Base-by-base conservation (phyloP, 768 basidiomycete genomes). In the Inosperma sp. region DNA sequence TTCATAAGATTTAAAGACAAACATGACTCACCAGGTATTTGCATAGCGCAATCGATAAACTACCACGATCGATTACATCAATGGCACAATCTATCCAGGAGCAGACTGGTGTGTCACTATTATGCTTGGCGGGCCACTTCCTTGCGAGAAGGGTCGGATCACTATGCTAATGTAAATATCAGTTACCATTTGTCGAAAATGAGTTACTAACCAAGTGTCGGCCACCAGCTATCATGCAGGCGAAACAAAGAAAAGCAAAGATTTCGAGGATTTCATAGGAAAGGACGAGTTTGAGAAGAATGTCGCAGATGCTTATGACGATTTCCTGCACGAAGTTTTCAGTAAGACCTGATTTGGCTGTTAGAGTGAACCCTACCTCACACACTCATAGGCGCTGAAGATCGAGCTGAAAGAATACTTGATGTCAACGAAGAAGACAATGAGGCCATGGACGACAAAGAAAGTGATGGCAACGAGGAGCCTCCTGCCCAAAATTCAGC, bases 281-380 rank as follows among this genome's bases (percentile, higher is more conserved):
- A 30, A 9, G n/a, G 42, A 25, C 21, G 3, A 5, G 8, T 44
- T 26, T 26, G 42, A 44, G 13, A 4, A 44, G 2, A 14, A 44
- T 14, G 26, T 44, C 7, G 21, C 29, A 9, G 22, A 16, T 25
- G 9, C 4, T 1, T 44, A 22, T 26, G 42, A 44, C n/a, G 22
- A 44, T 26, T 44, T 44, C n/a, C 42, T 44, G 16, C 42, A 44
- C n/a, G 29, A 44, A 25, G 8, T 7, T 22, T 44, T 44, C n/a
- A 13, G 22, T 44, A 12, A 26, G 42, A 22, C 8, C 14, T 3
- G 13, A 9, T 17, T 21, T 21, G 23, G n/a, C n/a, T 23, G n/a
- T n/a, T 7, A 4, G 4, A 7, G 23, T 16, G 6, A 23, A 25
- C 19, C 16, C 7, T 5, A 2, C 3, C 4, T 43, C 17, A 43